These are phyloP conservation scores for Porodaedalea pini DNA, from an alignment of 1,284 basidiomycete genomes.

Conservation along the genomic window DNA sequence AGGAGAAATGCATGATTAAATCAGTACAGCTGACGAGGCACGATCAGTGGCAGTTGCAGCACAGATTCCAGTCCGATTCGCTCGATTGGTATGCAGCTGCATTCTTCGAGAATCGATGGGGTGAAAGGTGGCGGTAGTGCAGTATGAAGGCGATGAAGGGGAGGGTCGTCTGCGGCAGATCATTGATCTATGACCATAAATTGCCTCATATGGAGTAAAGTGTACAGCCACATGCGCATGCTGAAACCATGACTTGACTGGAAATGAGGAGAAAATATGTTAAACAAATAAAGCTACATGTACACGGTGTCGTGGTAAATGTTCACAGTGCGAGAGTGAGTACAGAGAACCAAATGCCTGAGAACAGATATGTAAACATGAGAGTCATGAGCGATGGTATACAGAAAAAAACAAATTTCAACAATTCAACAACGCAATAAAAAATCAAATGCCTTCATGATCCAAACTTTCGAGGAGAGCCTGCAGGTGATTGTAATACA, in stretches of 20 bases:
- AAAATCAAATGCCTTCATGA: constrained; percentile 21
- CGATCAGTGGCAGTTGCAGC: constrained; percentile 2
- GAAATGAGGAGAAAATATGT: not conserved
- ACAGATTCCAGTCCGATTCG: not conserved
- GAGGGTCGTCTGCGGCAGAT: no score
- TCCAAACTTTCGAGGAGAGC: constrained; percentile 33
- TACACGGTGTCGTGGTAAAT: constrained; percentile 9
- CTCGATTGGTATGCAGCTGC: not conserved
- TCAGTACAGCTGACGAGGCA: not conserved
- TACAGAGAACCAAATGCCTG: not conserved
- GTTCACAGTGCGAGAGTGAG: not conserved
- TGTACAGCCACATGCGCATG: not conserved
- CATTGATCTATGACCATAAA: no score
- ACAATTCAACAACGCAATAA: not conserved
- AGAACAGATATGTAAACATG: constrained; percentile 6
- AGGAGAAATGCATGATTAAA: not conserved
- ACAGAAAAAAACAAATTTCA: no score
- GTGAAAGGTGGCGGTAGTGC: not conserved
- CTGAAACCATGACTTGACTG: no score
- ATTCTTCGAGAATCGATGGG: not conserved
- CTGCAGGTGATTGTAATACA: constrained; percentile 32
- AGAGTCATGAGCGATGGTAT: constrained; percentile 3
- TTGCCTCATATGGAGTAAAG: no score
- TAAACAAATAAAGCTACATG: constrained; percentile 13
- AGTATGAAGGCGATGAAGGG: not conserved